A percentile compares a stretch with the other conserved stretches of the same genome.
Conservation (phyloP, 345 rosid genomes). For the Zanthoxylum bungeanum region DNA sequence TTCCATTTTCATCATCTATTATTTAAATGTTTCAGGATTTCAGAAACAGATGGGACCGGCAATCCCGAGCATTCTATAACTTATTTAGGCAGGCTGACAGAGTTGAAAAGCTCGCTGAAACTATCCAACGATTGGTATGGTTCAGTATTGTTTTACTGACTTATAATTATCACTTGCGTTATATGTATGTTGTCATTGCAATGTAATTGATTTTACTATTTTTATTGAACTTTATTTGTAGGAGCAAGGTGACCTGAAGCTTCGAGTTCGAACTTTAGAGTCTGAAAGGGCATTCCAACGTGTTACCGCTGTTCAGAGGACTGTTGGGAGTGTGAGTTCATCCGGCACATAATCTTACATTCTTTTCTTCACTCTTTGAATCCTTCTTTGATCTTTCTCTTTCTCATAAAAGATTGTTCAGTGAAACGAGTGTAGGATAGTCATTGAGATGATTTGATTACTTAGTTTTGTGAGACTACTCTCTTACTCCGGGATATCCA, state of each 20-base stretch:
- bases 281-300: conserved; percentile 97
- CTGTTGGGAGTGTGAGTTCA: conserved; percentile 82
- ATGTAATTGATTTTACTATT: not conserved
- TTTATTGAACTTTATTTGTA: conserved; percentile 24
- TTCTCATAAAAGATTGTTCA: not conserved
- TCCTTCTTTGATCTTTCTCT: not conserved
- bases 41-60: conserved; percentile 92
- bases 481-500: not conserved
- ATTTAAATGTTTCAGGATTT: conserved; percentile 56
- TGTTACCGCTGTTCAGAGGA: conserved; percentile 89
- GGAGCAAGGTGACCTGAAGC: conserved; percentile 99
- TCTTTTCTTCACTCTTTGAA: not conserved
- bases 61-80: conserved; percentile 88
- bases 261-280: conserved; percentile 86
- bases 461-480: not conserved
- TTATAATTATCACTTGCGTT: conserved; percentile 3
- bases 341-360: not conserved
- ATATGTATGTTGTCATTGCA: not conserved
- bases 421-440: not conserved
- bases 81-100: conserved; percentile 96
- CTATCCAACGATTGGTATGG: conserved; percentile 78
- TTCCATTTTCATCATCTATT: conserved; percentile 5
- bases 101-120: conserved; percentile 85
- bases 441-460: not conserved
- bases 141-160: not conserved